Evolutionary conservation across 2,329 filamentous ascomycete species (phyloP).

Genomic region (Penicillium capsulatum): DNA sequence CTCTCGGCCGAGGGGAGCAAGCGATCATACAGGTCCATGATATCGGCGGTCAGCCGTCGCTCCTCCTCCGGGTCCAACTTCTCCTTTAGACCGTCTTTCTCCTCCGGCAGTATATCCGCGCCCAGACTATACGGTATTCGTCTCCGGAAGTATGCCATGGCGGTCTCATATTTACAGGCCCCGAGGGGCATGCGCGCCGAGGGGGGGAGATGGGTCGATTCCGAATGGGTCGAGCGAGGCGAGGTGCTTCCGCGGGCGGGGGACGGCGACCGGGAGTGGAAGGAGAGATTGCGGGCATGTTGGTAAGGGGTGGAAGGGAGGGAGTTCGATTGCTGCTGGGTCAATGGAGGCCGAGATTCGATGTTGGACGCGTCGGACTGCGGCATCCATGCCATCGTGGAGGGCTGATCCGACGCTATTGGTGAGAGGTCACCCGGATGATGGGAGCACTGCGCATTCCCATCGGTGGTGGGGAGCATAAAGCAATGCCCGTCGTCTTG

Average conservation of each 20-base stretch:
- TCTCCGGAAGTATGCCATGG: constrained; percentile 72
- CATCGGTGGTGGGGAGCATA: constrained; percentile 42
- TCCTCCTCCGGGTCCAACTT: constrained; percentile 69
- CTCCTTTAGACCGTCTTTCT: constrained; percentile 65
- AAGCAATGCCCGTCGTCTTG: constrained; percentile 28
- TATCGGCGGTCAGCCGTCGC: constrained; percentile 70
- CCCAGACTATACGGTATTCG: constrained; percentile 90
- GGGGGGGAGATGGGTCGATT: constrained; percentile 71
- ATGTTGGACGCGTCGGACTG: constrained; percentile 35
- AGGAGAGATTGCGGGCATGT: constrained; percentile 75
- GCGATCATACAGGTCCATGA: constrained; percentile 77
- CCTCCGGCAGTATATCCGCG: constrained; percentile 69
- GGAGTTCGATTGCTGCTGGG: constrained; percentile 72
- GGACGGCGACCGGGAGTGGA: constrained; percentile 74
- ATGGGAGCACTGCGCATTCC: constrained; percentile 39
- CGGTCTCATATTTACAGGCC: constrained; percentile 84
- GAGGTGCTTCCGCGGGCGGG: constrained; percentile 75
- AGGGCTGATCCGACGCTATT: constrained; percentile 39
- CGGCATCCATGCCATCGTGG: constrained; percentile 42
- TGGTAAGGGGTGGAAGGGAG: constrained; percentile 92
- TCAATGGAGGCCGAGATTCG: constrained; percentile 48
- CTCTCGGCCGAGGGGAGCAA: constrained; percentile 79
- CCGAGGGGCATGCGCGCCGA: constrained; percentile 63
- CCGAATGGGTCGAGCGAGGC: constrained; percentile 83
- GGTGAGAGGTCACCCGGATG: constrained; percentile 41